Conservation (phyloP, 192 early-diverging fungal species). For the Endogone sp. region DNA sequence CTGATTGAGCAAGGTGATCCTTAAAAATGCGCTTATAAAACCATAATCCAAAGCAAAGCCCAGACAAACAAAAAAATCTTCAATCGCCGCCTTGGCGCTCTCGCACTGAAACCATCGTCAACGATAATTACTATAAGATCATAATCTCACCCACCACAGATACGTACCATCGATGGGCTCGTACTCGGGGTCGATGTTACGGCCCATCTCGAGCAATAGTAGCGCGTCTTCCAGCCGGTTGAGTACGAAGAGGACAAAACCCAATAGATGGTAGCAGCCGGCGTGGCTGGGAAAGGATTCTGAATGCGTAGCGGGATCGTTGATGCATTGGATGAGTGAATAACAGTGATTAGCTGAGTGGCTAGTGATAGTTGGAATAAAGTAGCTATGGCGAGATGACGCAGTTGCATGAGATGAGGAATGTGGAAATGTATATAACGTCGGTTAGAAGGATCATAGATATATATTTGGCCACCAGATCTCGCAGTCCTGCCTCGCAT, state of each 20-base stretch:
- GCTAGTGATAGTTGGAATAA: not conserved
- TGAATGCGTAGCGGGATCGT: not conserved
- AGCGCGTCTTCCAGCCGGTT: conserved; percentile 50
- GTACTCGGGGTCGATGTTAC: conserved; percentile 44
- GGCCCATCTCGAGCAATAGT: conserved; percentile 43
- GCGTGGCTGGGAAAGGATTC: conserved; percentile 50
- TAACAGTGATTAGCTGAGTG: not conserved
- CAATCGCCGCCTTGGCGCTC: not conserved
- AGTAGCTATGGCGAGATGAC: not conserved
- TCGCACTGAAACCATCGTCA: not conserved
- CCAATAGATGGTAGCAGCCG: conserved; percentile 50
- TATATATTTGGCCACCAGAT: too few species aligned
- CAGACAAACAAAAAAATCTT: not conserved
- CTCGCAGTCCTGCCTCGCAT: too few species aligned
- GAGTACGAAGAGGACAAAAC: conserved; percentile 45
- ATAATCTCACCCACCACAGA: not conserved
- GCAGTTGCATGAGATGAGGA: not conserved
- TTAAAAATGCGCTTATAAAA: not conserved
- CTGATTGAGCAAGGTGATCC: not conserved
- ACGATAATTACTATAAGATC: too few species aligned
- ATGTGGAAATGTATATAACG: too few species aligned
- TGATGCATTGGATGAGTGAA: not conserved
- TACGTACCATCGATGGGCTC: conserved; percentile 44
- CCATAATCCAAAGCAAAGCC: not conserved
- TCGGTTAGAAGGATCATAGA: too few species aligned